Conservation (phyloP, 768 basidiomycete genomes). For the Leccinum fibrillosum region DNA sequence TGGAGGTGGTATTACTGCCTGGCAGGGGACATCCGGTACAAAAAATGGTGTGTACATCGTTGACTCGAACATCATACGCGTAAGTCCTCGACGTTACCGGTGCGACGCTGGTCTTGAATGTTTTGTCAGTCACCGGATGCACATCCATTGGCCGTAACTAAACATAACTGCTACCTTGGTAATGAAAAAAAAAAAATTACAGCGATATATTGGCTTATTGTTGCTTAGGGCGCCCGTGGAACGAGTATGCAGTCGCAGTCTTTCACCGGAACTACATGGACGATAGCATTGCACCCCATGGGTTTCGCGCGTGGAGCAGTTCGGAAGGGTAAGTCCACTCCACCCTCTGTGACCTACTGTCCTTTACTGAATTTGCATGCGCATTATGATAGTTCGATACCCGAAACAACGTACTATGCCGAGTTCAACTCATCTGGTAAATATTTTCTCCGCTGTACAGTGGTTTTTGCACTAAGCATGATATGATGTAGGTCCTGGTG, state of each 20-base stretch:
- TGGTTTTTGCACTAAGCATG: neutral
- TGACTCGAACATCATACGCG: neutral
- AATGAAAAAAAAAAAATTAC: too few relatives aligned
- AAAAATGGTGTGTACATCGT: constrained; percentile 36
- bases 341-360: too few relatives aligned
- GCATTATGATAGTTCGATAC: neutral
- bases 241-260: constrained; percentile 16
- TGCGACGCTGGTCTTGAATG: constrained; percentile 21
- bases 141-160: constrained; percentile 45
- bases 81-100: neutral
- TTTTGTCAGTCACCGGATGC: constrained; percentile 51
- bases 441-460: too few relatives aligned
- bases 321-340: constrained; percentile 14
- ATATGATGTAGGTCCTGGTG: neutral
- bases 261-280: neutral
- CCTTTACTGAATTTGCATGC: neutral
- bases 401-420: neutral
- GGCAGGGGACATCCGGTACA: constrained; percentile 48
- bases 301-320: constrained; percentile 44
- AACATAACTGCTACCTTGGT: constrained; percentile 50
- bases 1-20: constrained; percentile 60
- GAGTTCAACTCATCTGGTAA: neutral
- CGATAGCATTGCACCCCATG: constrained; percentile 48
- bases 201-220: neutral
- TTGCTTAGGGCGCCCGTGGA: constrained; percentile 52